phyloP scores from a whole-genome alignment of 1,284 basidiomycete species.

The Pyrrhoderma noxium region DNA sequence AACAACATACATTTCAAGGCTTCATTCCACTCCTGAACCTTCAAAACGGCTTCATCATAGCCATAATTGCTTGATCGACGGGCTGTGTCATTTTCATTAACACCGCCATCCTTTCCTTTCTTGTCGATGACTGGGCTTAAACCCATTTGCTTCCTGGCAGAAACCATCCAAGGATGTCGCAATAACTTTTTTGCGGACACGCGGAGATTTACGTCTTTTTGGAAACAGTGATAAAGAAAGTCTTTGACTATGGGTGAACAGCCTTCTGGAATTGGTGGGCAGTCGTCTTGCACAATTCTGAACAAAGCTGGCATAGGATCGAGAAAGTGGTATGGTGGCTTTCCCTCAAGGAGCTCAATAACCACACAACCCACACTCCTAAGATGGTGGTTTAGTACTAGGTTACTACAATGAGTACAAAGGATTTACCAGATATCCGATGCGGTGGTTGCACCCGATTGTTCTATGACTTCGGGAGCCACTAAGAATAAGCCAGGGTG shows the following conservation, averaged over 20 bases:
- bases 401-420: conserved; percentile 1
- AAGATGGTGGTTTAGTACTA: conserved; percentile 11
- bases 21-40: conserved; percentile 98
- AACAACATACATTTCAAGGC: conserved; percentile 72
- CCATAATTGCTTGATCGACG: conserved; percentile 70
- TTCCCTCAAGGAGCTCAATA: conserved; percentile 92
- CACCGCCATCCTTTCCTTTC: conserved; percentile 31
- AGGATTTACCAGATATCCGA: conserved; percentile 85
- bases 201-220: conserved; percentile 93
- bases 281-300: conserved; percentile 96
- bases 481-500: conserved; percentile 39
- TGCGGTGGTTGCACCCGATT: conserved; percentile 92
- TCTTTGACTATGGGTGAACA: conserved; percentile 93
- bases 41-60: conserved; percentile 89
- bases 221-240: conserved; percentile 95
- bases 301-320: conserved; percentile 98
- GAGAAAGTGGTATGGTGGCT: conserved; percentile 91
- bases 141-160: conserved; percentile 69
- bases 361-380: conserved; percentile 95
- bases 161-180: conserved; percentile 92
- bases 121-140: conserved; percentile 33
- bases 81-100: conserved; percentile 35
- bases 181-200: conserved; percentile 91
- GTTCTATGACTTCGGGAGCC: conserved; percentile 97
- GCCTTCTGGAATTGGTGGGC: conserved; percentile 91